Base-by-base conservation (phyloP, 495 filamentous ascomycete genomes). In the Antarctomyces pellizariae region DNA sequence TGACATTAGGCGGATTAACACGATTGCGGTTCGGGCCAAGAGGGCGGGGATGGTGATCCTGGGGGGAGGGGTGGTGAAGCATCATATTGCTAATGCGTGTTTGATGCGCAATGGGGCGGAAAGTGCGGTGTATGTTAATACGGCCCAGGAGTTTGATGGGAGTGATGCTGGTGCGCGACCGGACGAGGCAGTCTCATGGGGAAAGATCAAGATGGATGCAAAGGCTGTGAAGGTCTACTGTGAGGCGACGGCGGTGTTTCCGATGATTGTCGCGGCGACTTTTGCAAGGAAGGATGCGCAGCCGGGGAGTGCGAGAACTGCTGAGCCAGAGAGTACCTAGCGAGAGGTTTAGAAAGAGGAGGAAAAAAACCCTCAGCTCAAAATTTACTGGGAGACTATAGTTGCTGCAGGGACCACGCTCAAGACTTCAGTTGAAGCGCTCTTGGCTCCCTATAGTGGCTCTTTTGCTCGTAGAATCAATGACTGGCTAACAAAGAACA, bases 161-260 rank as follows among this genome's bases (percentile, higher is more conserved):
- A 89, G 77, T 34, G 89, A 97, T 59, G 84, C 89, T 2, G 86
- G 89, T 0, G 86, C 89, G 2, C 60, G 89, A 25, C 89, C 89
- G 4, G 86, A 95, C 39, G 86, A 97, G 50, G 86, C 86, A 0
- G 78, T 97, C 8, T 90, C 78, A 37, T 97, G 89, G 86, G 86
- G 86, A 3, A 95, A 97, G 60, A 92, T 97, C 48, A 91, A 83
- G 46, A 55, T 64, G 12, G 76, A 73, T 21, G 89, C 63, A 0
- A 65, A 79, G 31, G 71, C 71, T 30, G 83, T 93, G 27, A 93
- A 95, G 64, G 79, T 97, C 1, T 90, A 86, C 36, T 67, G 75
- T 8, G 86, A 97, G 41, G 86, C 86, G 2, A 95, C 89, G 0
- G 64, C 80, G 2, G 80, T 68, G 16, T 95, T 92, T 42, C 86